These are phyloP conservation scores for Epicoccum nigrum DNA, from an alignment of 2,329 filamentous ascomycete species.

Conservation along the genomic window DNA sequence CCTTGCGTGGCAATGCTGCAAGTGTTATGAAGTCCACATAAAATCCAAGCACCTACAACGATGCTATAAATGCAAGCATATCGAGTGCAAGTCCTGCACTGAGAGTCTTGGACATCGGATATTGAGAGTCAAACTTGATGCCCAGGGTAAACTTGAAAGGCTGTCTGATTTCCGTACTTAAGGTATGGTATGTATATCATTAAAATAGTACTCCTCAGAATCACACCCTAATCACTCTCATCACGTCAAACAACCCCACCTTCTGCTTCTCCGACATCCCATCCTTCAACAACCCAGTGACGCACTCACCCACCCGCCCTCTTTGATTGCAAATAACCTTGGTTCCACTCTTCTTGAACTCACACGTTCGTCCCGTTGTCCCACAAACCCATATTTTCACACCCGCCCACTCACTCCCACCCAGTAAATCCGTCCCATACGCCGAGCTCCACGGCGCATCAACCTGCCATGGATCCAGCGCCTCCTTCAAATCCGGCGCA, in stretches of 20 bases:
- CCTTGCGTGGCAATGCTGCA: too few species aligned
- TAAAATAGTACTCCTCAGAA: neutral
- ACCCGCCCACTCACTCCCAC: conserved; percentile 51
- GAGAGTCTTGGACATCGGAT: too few species aligned
- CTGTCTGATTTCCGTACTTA: neutral
- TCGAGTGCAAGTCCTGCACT: too few species aligned
- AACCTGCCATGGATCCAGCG: conserved; percentile 57
- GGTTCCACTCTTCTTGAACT: conserved; percentile 46
- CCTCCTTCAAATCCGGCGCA: conserved; percentile 58
- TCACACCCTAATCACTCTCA: conserved; percentile 29
- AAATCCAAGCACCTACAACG: too few species aligned
- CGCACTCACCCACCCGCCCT: conserved; percentile 46
- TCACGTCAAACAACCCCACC: conserved; percentile 35
- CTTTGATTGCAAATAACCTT: conserved; percentile 54
- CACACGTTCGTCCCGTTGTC: conserved; percentile 53
- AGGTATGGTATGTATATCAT: neutral
- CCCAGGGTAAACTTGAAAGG: too few species aligned
- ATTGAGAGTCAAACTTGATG: too few species aligned
- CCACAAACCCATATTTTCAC: conserved; percentile 55
- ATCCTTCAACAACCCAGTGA: conserved; percentile 33
- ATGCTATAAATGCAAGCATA: too few species aligned
- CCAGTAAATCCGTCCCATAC: conserved; percentile 60
- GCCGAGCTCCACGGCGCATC: conserved; percentile 56
- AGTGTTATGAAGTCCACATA: too few species aligned
- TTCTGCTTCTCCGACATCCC: conserved; percentile 37